Evolutionary conservation across 108 stramenopile species (phyloP).

Genomic region (Cyclotella atomus): DNA sequence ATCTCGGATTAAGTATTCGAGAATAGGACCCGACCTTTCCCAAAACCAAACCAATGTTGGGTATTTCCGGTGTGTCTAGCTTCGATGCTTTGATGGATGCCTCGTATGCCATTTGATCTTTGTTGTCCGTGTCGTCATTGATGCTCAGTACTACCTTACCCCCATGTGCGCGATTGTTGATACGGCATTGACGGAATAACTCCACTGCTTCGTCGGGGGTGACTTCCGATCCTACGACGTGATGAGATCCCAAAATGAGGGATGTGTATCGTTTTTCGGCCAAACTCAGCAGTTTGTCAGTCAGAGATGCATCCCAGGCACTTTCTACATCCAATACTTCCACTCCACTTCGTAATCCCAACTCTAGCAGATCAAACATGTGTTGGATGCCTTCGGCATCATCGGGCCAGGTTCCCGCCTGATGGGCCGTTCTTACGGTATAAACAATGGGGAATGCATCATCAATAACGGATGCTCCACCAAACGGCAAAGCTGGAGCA

Average conservation of each 20-base stretch:
- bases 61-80: constrained; percentile 77
- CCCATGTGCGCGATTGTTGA: constrained; percentile 89
- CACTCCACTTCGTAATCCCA: constrained; percentile 91
- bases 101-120: constrained; percentile 82
- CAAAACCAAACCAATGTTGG: constrained; percentile 88
- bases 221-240: constrained; percentile 85
- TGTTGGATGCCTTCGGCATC: constrained; percentile 77
- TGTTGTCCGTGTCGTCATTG: constrained; percentile 61
- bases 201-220: constrained; percentile 68
- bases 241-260: constrained; percentile 90
- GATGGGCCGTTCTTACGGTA: constrained; percentile 91
- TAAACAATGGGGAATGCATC: constrained; percentile 94
- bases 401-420: constrained; percentile 95
- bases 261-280: constrained; percentile 81
- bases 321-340: constrained; percentile 97
- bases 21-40: constrained; percentile 86
- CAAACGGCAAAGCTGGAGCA: constrained; percentile 82
- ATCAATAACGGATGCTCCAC: constrained; percentile 58
- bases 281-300: constrained; percentile 55
- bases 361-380: constrained; percentile 82
- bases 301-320: constrained; percentile 78
- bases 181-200: constrained; percentile 86
- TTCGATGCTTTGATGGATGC: constrained; percentile 64
- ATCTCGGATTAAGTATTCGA: constrained; percentile 92
- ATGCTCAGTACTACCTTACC: constrained; percentile 90